Percentiles rank a stretch among this genome's conserved stretches.
These are phyloP conservation scores for Chaetomiaceae sp. DNA, from an alignment of 2,329 filamentous ascomycete species.

Conservation along the genomic window DNA sequence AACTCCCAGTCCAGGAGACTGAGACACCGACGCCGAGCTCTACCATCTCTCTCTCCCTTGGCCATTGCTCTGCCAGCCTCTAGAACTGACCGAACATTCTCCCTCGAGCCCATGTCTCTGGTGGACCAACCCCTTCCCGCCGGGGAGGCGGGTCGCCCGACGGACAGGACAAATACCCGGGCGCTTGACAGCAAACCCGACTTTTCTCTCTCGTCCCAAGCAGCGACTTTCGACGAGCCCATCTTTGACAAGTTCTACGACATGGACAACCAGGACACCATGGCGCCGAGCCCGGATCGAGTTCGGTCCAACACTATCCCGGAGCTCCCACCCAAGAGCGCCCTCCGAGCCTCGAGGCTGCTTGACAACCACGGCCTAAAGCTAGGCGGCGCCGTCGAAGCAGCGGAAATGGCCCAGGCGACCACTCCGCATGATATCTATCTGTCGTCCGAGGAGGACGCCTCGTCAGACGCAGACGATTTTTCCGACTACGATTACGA, in stretches of 20 bases:
- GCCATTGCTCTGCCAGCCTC: background rate
- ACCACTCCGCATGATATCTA: constrained; percentile 54
- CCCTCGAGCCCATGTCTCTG: constrained; percentile 22
- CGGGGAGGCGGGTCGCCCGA: constrained; percentile 11
- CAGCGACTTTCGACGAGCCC: constrained; percentile 18
- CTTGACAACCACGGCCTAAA: constrained; percentile 38
- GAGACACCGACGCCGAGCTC: constrained; percentile 9
- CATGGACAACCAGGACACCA: constrained; percentile 21
- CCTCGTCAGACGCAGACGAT: constrained; percentile 57
- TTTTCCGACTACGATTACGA: constrained; percentile 43
- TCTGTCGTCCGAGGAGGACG: constrained; percentile 63
- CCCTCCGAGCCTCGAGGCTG: constrained; percentile 45
- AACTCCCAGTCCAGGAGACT: constrained; percentile 7
- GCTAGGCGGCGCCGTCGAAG: constrained; percentile 29
- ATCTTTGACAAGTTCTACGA: constrained; percentile 24
- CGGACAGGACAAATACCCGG: constrained; percentile 14
- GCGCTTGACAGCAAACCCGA: constrained; percentile 8
- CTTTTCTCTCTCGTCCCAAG: constrained; percentile 13
- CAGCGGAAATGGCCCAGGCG: constrained; percentile 34
- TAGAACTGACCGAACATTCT: background rate
- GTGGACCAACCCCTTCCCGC: constrained; percentile 13
- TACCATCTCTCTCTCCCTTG: constrained; percentile 8
- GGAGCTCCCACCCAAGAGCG: constrained; percentile 48
- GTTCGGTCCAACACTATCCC: constrained; percentile 29
- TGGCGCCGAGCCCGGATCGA: constrained; percentile 20